Conservation (phyloP, 768 basidiomycete genomes). For the Boletus edulis region DNA sequence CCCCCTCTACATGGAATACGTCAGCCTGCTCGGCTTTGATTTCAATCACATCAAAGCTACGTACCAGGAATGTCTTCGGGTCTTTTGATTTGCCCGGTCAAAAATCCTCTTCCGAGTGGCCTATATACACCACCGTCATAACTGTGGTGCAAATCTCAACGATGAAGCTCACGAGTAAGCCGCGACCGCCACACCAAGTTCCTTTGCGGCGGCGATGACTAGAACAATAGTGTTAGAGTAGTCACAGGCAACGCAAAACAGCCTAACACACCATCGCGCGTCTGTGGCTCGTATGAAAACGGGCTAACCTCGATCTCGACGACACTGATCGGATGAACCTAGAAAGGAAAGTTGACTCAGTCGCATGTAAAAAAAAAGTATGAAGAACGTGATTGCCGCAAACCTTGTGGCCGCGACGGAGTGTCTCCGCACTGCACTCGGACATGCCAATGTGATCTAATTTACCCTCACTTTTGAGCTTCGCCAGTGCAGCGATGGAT, state of each 20-base stretch:
- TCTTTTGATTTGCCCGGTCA: conserved; percentile 40
- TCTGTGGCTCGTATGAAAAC: conserved; percentile 53
- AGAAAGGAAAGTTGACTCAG: neutral
- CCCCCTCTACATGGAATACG: conserved; percentile 33
- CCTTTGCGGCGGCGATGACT: conserved; percentile 52
- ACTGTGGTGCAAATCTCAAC: conserved; percentile 9
- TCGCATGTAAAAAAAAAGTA: too few species aligned
- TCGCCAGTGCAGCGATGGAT: conserved; percentile 38
- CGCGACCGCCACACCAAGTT: conserved; percentile 53
- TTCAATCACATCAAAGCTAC: neutral
- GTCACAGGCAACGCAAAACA: neutral
- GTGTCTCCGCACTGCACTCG: conserved; percentile 46
- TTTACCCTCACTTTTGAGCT: conserved; percentile 26
- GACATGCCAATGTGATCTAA: conserved; percentile 57
- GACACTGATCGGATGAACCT: conserved; percentile 54
- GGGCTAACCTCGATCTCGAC: conserved; percentile 69
- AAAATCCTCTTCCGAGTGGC: conserved; percentile 28
- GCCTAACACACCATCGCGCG: neutral
- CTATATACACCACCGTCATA: neutral
- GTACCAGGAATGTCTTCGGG: conserved; percentile 33
- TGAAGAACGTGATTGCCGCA: neutral
- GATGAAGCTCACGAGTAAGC: conserved; percentile 48
- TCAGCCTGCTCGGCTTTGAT: neutral
- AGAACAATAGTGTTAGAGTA: neutral
- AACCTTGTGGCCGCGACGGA: conserved; percentile 38